A percentile compares a stretch with the other conserved stretches of the same genome.
Evolutionary conservation across 768 basidiomycete genomes (phyloP).

Genomic region (Infundibulicybe gibba): DNA sequence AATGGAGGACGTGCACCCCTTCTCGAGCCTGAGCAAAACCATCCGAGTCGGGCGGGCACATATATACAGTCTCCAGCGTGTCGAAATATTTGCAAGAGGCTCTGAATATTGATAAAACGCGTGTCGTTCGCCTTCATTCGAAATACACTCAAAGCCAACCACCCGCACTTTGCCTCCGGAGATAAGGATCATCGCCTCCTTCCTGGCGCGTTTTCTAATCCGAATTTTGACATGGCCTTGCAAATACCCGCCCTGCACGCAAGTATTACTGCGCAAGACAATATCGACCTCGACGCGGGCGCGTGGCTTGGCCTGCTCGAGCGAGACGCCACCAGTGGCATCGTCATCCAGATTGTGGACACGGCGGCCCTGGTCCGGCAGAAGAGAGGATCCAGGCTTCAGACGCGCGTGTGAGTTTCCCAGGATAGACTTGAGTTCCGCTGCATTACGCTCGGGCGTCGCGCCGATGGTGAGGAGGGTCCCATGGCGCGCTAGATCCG

Average conservation of each 20-base stretch:
- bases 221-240: constrained; percentile 67
- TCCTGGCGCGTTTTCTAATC: constrained; percentile 52
- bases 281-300: constrained; percentile 84
- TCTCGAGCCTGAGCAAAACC: constrained; percentile 61
- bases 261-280: constrained; percentile 66
- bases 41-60: constrained; percentile 47
- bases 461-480: constrained; percentile 53
- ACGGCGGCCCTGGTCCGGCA: constrained; percentile 23
- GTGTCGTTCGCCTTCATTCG: constrained; percentile 54
- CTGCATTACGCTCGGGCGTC: constrained; percentile 43
- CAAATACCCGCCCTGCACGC: constrained; percentile 76
- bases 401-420: constrained; percentile 58
- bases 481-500: constrained; percentile 27
- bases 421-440: constrained; percentile 58
- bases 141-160: constrained; percentile 79
- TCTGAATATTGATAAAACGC: constrained; percentile 80
- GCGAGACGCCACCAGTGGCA: constrained; percentile 21
- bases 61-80: constrained; percentile 37
- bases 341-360: constrained; percentile 14
- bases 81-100: constrained; percentile 46
- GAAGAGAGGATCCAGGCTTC: constrained; percentile 46
- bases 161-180: constrained; percentile 77
- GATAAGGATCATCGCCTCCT: constrained; percentile 57
- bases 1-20: constrained; percentile 72
- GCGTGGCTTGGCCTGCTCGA: constrained; percentile 71